Evolutionary conservation across 495 filamentous ascomycete species (phyloP).

Genomic region (Podospora didyma): DNA sequence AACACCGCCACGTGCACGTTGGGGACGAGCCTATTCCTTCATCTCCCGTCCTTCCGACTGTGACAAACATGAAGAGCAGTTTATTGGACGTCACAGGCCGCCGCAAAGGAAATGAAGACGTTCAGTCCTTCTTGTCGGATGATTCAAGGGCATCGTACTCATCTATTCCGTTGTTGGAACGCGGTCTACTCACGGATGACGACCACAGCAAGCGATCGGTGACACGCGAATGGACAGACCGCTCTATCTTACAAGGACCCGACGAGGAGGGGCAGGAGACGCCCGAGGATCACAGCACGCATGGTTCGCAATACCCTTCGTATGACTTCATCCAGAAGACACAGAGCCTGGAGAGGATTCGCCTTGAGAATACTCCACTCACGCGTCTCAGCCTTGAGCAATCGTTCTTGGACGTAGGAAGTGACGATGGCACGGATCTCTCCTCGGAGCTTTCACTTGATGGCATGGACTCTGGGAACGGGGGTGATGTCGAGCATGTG

Average conservation of each 20-base stretch:
- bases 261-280: constrained; percentile 22
- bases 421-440: constrained; percentile 68
- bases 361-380: constrained; percentile 20
- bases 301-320: constrained; percentile 35
- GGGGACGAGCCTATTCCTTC: constrained; percentile 25
- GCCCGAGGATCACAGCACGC: constrained; percentile 28
- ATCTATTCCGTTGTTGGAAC: constrained; percentile 71
- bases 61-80: constrained; percentile 16
- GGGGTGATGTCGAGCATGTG: constrained; percentile 27
- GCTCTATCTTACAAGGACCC: constrained; percentile 39
- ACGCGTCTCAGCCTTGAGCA: constrained; percentile 36
- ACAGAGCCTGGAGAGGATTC: constrained; percentile 38
- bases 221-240: constrained; percentile 43
- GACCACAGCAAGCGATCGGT: constrained; percentile 34
- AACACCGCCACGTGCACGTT: constrained; percentile 45
- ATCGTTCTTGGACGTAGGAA: constrained; percentile 64
- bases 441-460: constrained; percentile 80
- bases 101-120: constrained; percentile 23
- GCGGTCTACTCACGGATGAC: constrained; percentile 58
- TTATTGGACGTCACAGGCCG: constrained; percentile 17
- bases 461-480: constrained; percentile 47
- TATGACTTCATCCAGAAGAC: constrained; percentile 48
- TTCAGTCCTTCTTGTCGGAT: constrained; percentile 45
- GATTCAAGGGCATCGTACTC: constrained; percentile 60
- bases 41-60: constrained; percentile 13